Evolutionary conservation across 345 rosid genomes (phyloP).

Genomic region (Moricandia arvensis): DNA sequence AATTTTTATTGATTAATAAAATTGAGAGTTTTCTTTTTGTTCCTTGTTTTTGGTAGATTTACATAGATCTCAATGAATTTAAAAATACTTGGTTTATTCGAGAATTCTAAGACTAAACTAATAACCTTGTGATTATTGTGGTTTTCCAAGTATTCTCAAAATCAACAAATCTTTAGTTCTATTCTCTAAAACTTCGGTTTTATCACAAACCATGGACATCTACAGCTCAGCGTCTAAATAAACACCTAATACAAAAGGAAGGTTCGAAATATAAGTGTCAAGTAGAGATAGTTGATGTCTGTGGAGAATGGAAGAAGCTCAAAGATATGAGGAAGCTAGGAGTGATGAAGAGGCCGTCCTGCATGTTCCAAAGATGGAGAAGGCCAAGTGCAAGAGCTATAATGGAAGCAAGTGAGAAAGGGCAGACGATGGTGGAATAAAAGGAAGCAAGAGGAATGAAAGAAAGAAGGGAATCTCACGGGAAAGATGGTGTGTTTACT

Average conservation of each 20-base stretch:
- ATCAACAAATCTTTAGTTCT: too few relatives aligned
- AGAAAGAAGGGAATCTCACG: constrained; percentile 63
- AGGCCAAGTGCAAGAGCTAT: constrained; percentile 81
- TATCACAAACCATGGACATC: constrained; percentile 76
- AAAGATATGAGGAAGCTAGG: constrained; percentile 66
- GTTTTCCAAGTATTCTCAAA: too few relatives aligned
- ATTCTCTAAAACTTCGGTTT: too few relatives aligned
- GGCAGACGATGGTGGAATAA: constrained; percentile 65
- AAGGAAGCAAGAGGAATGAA: constrained; percentile 62
- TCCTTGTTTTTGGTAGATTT: too few relatives aligned
- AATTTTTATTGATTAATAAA: too few relatives aligned
- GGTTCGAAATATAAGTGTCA: constrained; percentile 34
- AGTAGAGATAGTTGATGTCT: background rate
- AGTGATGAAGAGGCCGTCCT: constrained; percentile 72
- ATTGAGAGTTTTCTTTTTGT: too few relatives aligned
- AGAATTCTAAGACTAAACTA: too few relatives aligned
- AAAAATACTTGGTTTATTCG: too few relatives aligned
- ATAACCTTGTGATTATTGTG: too few relatives aligned
- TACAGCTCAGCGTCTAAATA: constrained; percentile 86
- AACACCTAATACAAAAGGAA: constrained; percentile 70
- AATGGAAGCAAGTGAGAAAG: constrained; percentile 74
- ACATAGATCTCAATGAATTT: too few relatives aligned
- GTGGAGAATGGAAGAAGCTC: constrained; percentile 47
- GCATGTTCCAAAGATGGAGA: constrained; percentile 76
- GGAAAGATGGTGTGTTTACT: constrained; percentile 59